Evolutionary conservation across 2,329 filamentous ascomycete genomes (phyloP).

Genomic region (Pleomassaria siparia): DNA sequence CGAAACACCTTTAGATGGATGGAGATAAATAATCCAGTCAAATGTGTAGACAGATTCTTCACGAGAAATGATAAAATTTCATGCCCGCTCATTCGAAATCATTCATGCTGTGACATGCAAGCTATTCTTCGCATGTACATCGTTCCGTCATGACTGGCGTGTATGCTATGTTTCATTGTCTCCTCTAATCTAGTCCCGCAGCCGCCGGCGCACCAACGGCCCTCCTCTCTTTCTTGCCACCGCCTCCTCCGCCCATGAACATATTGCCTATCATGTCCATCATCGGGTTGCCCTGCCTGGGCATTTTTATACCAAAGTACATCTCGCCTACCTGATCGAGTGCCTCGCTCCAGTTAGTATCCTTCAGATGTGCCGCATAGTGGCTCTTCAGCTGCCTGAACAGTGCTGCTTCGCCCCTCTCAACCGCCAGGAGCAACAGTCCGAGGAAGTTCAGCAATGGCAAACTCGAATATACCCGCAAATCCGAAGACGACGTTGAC

Average conservation of each 20-base stretch:
- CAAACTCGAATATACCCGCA: slow-evolving; percentile 82
- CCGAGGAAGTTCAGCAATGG: slow-evolving; percentile 95
- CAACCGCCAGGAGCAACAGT: slow-evolving; percentile 78
- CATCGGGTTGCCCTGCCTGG: slow-evolving; percentile 85
- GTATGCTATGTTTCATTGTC: neutral
- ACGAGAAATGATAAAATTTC: slow-evolving; percentile 4
- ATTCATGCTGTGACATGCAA: neutral
- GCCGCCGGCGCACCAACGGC: slow-evolving; percentile 46
- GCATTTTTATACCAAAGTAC: slow-evolving; percentile 92
- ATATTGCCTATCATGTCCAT: slow-evolving; percentile 98
- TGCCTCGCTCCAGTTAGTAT: slow-evolving; percentile 76
- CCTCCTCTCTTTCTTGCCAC: slow-evolving; percentile 50
- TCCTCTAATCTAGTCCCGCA: slow-evolving; percentile 38
- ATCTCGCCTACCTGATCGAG: slow-evolving; percentile 89
- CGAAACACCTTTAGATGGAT: slow-evolving; percentile 9
- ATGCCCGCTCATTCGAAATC: too few species aligned
- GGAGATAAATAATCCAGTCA: neutral
- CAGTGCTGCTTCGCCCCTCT: slow-evolving; percentile 74
- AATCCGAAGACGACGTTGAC: slow-evolving; percentile 69
- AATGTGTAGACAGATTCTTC: slow-evolving; percentile 22
- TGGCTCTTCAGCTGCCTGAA: slow-evolving; percentile 81
- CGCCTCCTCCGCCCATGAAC: slow-evolving; percentile 76
- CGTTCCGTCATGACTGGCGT: slow-evolving; percentile 10
- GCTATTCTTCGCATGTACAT: neutral
- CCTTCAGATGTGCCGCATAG: slow-evolving; percentile 76